Evolutionary conservation across 495 filamentous ascomycete genomes (phyloP).

Genomic region (Cudoniella acicularis): DNA sequence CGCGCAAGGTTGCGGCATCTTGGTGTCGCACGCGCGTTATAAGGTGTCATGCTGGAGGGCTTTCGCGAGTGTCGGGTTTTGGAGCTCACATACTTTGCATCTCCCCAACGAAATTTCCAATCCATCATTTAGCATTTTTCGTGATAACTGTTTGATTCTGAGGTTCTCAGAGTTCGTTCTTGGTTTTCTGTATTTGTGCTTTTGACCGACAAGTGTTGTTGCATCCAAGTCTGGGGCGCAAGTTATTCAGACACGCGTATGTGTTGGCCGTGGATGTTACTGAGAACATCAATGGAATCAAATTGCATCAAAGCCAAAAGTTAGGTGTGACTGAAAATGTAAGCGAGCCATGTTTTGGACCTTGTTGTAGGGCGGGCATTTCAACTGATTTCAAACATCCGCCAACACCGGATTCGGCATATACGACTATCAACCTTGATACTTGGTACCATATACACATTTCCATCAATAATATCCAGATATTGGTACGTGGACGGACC

Average conservation of each 20-base stretch:
- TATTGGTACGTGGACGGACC: no score
- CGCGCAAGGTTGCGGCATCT: not conserved
- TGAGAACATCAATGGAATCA: not conserved
- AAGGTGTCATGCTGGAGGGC: not conserved
- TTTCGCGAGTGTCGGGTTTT: not conserved
- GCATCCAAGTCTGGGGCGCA: no score
- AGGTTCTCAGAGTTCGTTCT: no score
- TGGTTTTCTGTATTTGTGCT: no score
- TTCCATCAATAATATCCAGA: no score
- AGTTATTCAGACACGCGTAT: no score
- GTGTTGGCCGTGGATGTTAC: no score
- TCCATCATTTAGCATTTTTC: not conserved
- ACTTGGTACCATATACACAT: not conserved
- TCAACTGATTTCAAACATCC: not conserved
- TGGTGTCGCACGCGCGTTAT: slow-evolving; percentile 2
- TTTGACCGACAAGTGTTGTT: no score
- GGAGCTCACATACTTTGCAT: not conserved
- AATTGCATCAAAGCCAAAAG: not conserved
- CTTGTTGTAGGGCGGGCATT: not conserved
- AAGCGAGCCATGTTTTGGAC: not conserved
- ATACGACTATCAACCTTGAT: not conserved
- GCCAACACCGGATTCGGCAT: not conserved
- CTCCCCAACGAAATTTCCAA: slow-evolving; percentile 1
- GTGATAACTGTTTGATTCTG: not conserved
- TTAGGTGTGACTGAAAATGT: not conserved